A percentile compares a stretch with the other conserved stretches of the same genome.
These are phyloP conservation scores for Triticum aestivum DNA, from an alignment of 176 grass and related monocot genomes.

Conservation along the genomic window DNA sequence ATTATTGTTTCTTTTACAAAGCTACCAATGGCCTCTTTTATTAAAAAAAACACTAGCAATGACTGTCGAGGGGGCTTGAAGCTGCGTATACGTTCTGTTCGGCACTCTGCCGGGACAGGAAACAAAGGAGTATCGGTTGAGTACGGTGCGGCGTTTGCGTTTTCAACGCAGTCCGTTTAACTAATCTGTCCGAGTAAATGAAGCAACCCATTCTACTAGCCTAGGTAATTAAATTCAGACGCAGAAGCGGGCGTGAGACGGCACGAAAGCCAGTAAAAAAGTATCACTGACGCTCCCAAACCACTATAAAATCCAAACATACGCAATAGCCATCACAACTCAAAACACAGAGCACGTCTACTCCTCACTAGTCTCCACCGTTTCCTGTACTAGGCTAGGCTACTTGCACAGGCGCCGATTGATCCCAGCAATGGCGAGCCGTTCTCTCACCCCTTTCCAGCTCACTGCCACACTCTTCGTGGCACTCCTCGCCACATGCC, in stretches of 20 bases:
- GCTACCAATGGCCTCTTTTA: too few relatives aligned
- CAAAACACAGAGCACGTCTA: background rate
- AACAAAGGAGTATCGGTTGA: background rate
- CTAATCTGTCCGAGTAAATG: too few relatives aligned
- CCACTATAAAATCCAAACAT: constrained; percentile 9
- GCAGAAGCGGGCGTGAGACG: constrained; percentile 16
- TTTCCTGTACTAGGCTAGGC: background rate
- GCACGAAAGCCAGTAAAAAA: constrained; percentile 7
- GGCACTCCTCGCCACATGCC: constrained; percentile 22
- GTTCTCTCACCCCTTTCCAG: background rate
- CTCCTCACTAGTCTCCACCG: too few relatives aligned
- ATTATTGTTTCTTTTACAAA: too few relatives aligned
- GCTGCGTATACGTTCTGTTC: too few relatives aligned
- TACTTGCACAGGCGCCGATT: background rate
- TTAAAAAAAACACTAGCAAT: too few relatives aligned
- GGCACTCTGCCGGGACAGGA: background rate
- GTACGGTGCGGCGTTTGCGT: background rate
- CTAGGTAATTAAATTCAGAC: constrained; percentile 35
- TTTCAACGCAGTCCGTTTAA: background rate
- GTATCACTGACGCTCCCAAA: background rate
- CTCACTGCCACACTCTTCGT: background rate
- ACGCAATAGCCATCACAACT: background rate
- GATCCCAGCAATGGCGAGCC: constrained; percentile 9
- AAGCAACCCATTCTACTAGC: background rate
- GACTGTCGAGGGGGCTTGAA: too few relatives aligned